Conservation (phyloP, 2,329 filamentous ascomycete species). For the Ophiostoma sp. region DNA sequence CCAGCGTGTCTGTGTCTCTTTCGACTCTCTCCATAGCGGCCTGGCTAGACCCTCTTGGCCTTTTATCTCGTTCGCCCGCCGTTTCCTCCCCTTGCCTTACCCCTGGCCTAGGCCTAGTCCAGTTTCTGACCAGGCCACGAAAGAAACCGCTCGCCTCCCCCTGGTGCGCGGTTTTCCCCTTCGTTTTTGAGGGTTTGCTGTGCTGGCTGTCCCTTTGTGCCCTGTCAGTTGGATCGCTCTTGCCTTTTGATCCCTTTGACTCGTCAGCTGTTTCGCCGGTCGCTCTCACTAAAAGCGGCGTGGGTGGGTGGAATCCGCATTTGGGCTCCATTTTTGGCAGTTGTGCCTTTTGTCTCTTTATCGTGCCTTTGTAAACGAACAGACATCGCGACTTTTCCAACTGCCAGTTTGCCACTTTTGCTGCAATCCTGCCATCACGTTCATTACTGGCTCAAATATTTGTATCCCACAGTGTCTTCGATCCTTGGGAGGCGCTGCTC, state of each 20-base stretch:
- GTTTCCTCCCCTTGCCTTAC: constrained; percentile 24
- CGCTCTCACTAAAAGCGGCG: background rate
- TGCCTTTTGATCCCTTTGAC: background rate
- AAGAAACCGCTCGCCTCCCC: constrained; percentile 3
- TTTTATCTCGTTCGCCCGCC: constrained; percentile 18
- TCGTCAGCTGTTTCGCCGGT: background rate
- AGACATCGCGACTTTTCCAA: background rate
- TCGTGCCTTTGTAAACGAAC: background rate
- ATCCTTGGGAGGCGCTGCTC: background rate
- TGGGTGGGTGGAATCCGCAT: constrained; percentile 7
- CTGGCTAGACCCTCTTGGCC: constrained; percentile 9
- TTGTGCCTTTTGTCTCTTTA: background rate
- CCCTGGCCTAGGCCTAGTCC: constrained; percentile 26
- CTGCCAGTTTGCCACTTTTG: constrained; percentile 4
- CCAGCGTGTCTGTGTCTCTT: background rate
- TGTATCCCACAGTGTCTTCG: background rate
- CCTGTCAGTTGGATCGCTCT: background rate
- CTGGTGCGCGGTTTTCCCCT: constrained; percentile 20
- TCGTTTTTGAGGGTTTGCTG: background rate
- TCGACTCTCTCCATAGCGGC: background rate
- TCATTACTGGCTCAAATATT: background rate
- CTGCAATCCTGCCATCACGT: background rate
- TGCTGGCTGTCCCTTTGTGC: background rate
- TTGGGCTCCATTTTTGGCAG: background rate
- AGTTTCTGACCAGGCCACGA: constrained; percentile 6